Conservation (phyloP, 495 filamentous ascomycete genomes). For the Daldinia bambusicola region DNA sequence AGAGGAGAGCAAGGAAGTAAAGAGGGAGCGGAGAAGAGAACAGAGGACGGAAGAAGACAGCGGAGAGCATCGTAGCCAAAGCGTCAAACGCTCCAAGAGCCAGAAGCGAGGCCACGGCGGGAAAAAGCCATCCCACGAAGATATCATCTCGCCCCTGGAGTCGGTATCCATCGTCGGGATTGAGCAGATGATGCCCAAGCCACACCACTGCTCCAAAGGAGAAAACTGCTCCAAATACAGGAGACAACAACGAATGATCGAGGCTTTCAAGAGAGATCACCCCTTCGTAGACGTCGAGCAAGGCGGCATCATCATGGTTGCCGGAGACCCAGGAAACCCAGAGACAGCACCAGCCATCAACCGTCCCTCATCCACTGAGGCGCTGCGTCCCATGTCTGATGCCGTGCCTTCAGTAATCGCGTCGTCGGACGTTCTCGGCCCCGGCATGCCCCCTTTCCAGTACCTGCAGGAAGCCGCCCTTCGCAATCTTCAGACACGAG, state of each 20-base stretch:
- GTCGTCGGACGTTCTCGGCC: slow-evolving; percentile 88
- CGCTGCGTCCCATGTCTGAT: slow-evolving; percentile 68
- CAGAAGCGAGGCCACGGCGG: slow-evolving; percentile 49
- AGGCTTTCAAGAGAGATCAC: slow-evolving; percentile 73
- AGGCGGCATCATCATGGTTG: slow-evolving; percentile 70
- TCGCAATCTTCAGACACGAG: slow-evolving; percentile 70
- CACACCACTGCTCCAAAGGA: slow-evolving; percentile 88
- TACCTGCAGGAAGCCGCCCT: slow-evolving; percentile 77
- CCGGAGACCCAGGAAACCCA: slow-evolving; percentile 78
- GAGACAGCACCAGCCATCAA: slow-evolving; percentile 64
- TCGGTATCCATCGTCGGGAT: slow-evolving; percentile 93
- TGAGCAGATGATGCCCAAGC: slow-evolving; percentile 85
- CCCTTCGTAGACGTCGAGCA: slow-evolving; percentile 66
- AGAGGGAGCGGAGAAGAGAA: slow-evolving; percentile 52
- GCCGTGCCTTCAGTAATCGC: slow-evolving; percentile 83
- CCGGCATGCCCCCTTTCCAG: slow-evolving; percentile 67
- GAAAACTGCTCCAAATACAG: slow-evolving; percentile 85
- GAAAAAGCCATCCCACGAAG: slow-evolving; percentile 63
- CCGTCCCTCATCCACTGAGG: slow-evolving; percentile 52
- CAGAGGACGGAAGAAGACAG: slow-evolving; percentile 48
- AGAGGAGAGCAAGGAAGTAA: slow-evolving; percentile 56
- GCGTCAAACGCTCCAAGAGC: slow-evolving; percentile 55
- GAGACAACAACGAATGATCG: slow-evolving; percentile 75
- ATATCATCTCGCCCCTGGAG: slow-evolving; percentile 76
- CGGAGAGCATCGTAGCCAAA: slow-evolving; percentile 52